These are phyloP conservation scores for Kuraishia cidri DNA, from an alignment of 805 yeast genomes.

Conservation along the genomic window DNA sequence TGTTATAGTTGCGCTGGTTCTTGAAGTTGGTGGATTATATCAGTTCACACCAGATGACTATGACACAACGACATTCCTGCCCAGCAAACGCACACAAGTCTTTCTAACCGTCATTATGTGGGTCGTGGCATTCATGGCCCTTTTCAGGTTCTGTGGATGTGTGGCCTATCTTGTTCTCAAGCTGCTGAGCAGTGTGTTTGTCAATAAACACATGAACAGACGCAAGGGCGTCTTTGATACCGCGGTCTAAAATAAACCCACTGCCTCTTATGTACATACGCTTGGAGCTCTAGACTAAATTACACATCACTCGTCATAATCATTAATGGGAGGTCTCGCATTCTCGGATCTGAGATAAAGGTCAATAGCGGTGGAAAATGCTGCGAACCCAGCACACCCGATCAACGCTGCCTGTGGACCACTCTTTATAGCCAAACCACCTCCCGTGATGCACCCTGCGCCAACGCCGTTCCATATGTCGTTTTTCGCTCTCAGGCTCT, in stretches of 20 bases:
- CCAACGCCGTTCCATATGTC: conserved; percentile 86
- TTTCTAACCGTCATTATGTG: conserved; percentile 83
- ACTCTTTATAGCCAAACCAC: conserved; percentile 83
- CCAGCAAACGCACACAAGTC: conserved; percentile 39
- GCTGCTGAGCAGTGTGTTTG: conserved; percentile 5
- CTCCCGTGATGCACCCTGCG: conserved; percentile 97
- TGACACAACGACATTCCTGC: conserved; percentile 17
- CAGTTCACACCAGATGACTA: conserved; percentile 27
- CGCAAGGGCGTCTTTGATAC: too few relatives aligned
- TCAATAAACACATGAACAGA: too few relatives aligned
- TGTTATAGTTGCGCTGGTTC: conserved; percentile 71
- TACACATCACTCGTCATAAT: conserved; percentile 67
- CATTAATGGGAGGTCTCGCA: conserved; percentile 77
- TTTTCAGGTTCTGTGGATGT: conserved; percentile 75
- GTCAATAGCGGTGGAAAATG: conserved; percentile 86
- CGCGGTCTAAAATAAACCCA: too few relatives aligned
- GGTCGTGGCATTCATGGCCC: conserved; percentile 88
- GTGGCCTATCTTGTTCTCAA: conserved; percentile 38
- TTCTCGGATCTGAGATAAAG: conserved; percentile 78
- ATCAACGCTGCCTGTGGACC: conserved; percentile 89
- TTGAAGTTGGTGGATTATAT: conserved; percentile 74
- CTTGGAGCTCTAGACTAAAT: too few relatives aligned
- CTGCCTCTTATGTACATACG: too few relatives aligned
- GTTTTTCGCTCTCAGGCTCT: conserved; percentile 78
- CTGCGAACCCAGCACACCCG: conserved; percentile 98